Conservation (phyloP, 441 rosid species). For the Biscutella laevigata region DNA sequence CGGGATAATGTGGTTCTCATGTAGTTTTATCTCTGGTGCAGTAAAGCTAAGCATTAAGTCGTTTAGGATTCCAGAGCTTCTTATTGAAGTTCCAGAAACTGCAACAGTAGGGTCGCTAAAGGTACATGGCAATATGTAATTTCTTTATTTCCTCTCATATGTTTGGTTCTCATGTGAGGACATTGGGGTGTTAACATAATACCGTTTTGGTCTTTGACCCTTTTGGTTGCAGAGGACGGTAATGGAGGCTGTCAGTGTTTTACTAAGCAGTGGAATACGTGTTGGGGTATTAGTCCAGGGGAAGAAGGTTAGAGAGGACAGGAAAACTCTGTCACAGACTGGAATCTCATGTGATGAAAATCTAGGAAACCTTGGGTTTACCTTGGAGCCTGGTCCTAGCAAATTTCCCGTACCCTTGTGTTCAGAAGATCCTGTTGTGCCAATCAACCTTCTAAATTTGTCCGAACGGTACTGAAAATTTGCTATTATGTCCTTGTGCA, state of each 20-base stretch:
- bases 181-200: conserved; percentile 1
- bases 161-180: not conserved
- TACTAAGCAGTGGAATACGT: conserved; percentile 50
- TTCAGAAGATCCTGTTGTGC: conserved; percentile 30
- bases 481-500: conserved; percentile 9
- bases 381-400: conserved; percentile 45
- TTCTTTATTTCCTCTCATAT: conserved; percentile 4
- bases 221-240: conserved; percentile 44
- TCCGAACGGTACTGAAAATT: conserved; percentile 26
- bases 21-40: conserved; percentile 28
- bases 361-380: conserved; percentile 42
- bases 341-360: conserved; percentile 48
- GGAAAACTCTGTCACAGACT: conserved; percentile 46
- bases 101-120: conserved; percentile 60
- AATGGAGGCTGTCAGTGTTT: conserved; percentile 53
- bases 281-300: conserved; percentile 57
- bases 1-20: conserved; percentile 21
- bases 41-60: conserved; percentile 64
- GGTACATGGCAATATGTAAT: conserved; percentile 29
- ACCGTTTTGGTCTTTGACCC: not conserved
- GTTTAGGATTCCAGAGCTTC: conserved; percentile 58
- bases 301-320: conserved; percentile 57
- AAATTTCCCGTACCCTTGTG: conserved; percentile 28
- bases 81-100: conserved; percentile 52
- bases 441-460: conserved; percentile 2